Evolutionary conservation across 768 basidiomycete genomes (phyloP), one percentile per base, ranked within the genome.

Genomic region (Suillus brevipes): DNA sequence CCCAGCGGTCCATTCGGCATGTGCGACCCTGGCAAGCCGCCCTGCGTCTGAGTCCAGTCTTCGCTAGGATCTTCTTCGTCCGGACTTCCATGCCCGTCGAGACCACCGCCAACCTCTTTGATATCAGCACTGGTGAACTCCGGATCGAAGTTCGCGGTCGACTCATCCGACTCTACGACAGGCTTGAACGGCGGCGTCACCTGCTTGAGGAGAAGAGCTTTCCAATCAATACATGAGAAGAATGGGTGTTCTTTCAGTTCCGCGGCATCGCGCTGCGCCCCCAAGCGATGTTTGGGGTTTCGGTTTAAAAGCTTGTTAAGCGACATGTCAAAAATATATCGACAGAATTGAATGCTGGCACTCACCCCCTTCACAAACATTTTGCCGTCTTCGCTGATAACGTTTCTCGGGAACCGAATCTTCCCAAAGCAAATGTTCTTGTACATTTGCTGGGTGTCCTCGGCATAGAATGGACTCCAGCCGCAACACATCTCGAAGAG

Each of bases 401-500:
- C 96, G 61, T 92, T 96, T 73, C 94, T 91, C 6, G 97, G 97
- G 81, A 99, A 99, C 61, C 95, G 85, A 74, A 99, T 98, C 84
- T 98, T 99, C 65, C 97, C 97, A 77, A 99, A 99, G 75, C 96
- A 97, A 69, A 94, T 94, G 79, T 92, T 95, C 83, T 95, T 95
- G 82, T 99, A 99, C 97, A 99, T 99, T 79, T 97, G 94, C 76
- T 99, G 97, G 5, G 95, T 97, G 74, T 99, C 97, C 73, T 99
- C 97, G 20, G 97, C 96, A 73, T 99, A 99, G 80, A 99, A 99
- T 49, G 97, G 97, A 74, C 92, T 95, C 97, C 97, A 99, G 7
- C 97, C 97, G 70, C 97, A 99, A 72, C 97, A 99, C 97, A 99
- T 99, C 79, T 99, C 97, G 75, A 99, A 99, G 28, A 99, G 82